Evolutionary conservation across 305 asterid genomes (phyloP).

Genomic region (Withania somnifera): DNA sequence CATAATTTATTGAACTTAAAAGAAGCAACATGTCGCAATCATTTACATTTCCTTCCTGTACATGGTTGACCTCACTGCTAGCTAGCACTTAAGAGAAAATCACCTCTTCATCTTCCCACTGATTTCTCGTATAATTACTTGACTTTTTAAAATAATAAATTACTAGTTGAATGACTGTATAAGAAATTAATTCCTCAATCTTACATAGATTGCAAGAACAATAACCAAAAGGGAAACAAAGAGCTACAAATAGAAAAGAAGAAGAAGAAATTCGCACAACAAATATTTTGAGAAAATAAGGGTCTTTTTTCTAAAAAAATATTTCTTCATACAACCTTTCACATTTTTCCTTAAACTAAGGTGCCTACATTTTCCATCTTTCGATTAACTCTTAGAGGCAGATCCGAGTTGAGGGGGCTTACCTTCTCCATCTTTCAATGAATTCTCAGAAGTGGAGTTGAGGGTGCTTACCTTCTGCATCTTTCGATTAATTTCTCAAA

Average conservation of each 20-base stretch:
- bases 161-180: no score
- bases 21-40: conserved; percentile 9
- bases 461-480: neutral
- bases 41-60: neutral
- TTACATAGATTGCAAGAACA: no score
- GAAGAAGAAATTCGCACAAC: neutral
- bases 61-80: neutral
- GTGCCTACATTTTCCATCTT: no score
- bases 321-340: neutral
- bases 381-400: no score
- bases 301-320: neutral
- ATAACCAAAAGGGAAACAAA: neutral
- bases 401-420: no score
- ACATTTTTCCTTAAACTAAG: no score
- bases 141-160: no score
- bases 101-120: neutral
- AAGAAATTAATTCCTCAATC: no score
- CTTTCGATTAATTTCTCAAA: neutral
- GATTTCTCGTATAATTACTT: neutral
- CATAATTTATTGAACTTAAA: neutral
- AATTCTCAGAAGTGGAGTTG: neutral
- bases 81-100: neutral
- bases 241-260: neutral
- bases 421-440: neutral
- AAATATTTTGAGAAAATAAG: neutral